phyloP scores from a whole-genome alignment of 73 alveolate species.

The Symbiodinium natans region DNA sequence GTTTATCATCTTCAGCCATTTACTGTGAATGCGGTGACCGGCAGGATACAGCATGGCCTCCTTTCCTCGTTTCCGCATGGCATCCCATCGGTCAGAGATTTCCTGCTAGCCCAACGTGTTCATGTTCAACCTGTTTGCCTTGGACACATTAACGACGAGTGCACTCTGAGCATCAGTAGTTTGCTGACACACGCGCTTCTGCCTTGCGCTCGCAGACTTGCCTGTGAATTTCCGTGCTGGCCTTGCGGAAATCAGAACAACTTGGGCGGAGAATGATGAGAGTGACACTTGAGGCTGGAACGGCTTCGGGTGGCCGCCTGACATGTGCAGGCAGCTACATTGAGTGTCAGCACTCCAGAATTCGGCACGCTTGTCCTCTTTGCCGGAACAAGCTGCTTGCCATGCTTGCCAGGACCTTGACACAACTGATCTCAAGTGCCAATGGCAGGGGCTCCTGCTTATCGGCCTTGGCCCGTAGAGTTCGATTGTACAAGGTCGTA shows the following conservation, averaged over 20 bases:
- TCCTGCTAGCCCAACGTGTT: neutral
- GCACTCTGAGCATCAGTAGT: neutral
- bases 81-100: slow-evolving; percentile 64
- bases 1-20: no score
- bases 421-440: no score
- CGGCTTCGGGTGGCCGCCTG: neutral
- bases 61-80: slow-evolving; percentile 45
- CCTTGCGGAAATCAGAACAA: no score
- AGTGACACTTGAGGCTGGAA: neutral
- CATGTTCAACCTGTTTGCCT: neutral
- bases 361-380: no score
- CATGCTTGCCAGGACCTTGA: neutral
- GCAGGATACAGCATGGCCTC: no score
- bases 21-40: no score
- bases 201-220: neutral
- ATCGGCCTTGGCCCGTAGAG: neutral
- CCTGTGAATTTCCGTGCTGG: neutral
- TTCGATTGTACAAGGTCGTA: slow-evolving; percentile 32
- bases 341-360: no score
- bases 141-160: neutral
- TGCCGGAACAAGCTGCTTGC: neutral
- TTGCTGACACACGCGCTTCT: neutral
- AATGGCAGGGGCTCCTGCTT: neutral
- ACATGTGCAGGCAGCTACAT: neutral
- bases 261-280: no score